phyloP scores from a whole-genome alignment of 1,139 yeast genomes.

The Casaregolazyma suthepensis region DNA sequence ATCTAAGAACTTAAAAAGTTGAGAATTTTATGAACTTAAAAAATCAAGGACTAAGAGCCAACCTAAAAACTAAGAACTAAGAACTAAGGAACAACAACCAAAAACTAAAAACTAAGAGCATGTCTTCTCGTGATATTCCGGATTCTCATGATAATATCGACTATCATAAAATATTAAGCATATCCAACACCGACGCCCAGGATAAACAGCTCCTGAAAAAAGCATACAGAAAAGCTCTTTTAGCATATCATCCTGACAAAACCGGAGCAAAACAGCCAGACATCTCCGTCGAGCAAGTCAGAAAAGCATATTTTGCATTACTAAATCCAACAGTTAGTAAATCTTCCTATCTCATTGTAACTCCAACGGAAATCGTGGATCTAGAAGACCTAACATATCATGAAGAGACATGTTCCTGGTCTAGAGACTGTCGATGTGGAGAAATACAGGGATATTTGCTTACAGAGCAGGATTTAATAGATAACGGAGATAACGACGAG shows the following conservation, averaged over 20 bases:
- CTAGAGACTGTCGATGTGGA: constrained; percentile 63
- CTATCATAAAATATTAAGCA: constrained; percentile 48
- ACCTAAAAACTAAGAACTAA: too few relatives aligned
- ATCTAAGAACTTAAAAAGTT: too few relatives aligned
- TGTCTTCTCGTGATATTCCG: too few relatives aligned
- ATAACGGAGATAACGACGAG: constrained; percentile 50
- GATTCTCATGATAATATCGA: too few relatives aligned
- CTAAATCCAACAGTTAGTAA: constrained; percentile 19
- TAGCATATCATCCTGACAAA: constrained; percentile 75
- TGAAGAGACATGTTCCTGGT: constrained; percentile 35
- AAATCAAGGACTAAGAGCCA: too few relatives aligned
- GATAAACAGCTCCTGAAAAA: constrained; percentile 44
- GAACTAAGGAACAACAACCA: too few relatives aligned
- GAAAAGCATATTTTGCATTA: constrained; percentile 56
- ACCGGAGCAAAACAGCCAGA: neutral
- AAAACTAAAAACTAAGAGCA: too few relatives aligned
- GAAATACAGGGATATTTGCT: constrained; percentile 49
- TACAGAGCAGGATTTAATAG: constrained; percentile 54
- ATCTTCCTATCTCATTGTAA: constrained; percentile 21
- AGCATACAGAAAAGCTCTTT: constrained; percentile 57
- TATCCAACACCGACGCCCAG: constrained; percentile 19
- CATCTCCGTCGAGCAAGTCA: constrained; percentile 38
- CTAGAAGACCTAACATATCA: constrained; percentile 46
- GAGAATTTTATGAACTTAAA: too few relatives aligned
- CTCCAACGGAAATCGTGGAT: constrained; percentile 50